These are phyloP conservation scores for Microdochium bolleyi DNA, from an alignment of 2,329 filamentous ascomycete species.

Conservation along the genomic window DNA sequence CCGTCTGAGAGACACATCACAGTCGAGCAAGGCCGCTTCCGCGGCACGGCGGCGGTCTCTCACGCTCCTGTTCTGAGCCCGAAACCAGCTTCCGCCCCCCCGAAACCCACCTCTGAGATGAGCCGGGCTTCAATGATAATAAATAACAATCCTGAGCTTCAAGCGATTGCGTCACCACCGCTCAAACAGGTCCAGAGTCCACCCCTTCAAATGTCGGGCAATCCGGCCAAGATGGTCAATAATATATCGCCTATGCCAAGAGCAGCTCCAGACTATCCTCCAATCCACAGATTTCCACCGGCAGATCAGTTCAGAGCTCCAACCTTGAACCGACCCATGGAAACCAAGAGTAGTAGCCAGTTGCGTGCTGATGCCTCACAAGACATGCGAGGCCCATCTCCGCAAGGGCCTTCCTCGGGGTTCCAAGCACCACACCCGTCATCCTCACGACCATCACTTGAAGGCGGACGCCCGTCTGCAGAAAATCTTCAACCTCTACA, in stretches of 20 bases:
- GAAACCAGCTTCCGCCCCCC: slow-evolving; percentile 29
- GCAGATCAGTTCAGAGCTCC: slow-evolving; percentile 28
- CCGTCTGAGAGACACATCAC: slow-evolving; percentile 10
- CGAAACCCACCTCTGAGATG: slow-evolving; percentile 33
- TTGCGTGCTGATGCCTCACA: slow-evolving; percentile 13
- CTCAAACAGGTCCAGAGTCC: slow-evolving; percentile 12
- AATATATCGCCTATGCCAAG: slow-evolving; percentile 8
- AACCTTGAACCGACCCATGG: slow-evolving; percentile 27
- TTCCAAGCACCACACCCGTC: slow-evolving; percentile 32
- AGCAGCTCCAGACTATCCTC: slow-evolving; percentile 29
- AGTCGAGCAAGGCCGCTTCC: not conserved
- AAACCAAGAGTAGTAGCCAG: slow-evolving; percentile 13
- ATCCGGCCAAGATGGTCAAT: not conserved
- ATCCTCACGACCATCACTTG: slow-evolving; percentile 60
- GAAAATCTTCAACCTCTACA: slow-evolving; percentile 55
- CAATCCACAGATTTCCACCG: slow-evolving; percentile 32
- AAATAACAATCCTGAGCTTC: slow-evolving; percentile 52
- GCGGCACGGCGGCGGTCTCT: slow-evolving; percentile 9
- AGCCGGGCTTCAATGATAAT: slow-evolving; percentile 59
- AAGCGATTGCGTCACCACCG: slow-evolving; percentile 43
- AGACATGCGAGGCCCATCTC: slow-evolving; percentile 14
- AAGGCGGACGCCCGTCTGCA: slow-evolving; percentile 57
- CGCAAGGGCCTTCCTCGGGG: slow-evolving; percentile 19
- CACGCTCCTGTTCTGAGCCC: slow-evolving; percentile 16
- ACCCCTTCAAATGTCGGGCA: not conserved